These are phyloP conservation scores for Fraxinus baroniana DNA, from an alignment of 305 asterid genomes.

Conservation along the genomic window DNA sequence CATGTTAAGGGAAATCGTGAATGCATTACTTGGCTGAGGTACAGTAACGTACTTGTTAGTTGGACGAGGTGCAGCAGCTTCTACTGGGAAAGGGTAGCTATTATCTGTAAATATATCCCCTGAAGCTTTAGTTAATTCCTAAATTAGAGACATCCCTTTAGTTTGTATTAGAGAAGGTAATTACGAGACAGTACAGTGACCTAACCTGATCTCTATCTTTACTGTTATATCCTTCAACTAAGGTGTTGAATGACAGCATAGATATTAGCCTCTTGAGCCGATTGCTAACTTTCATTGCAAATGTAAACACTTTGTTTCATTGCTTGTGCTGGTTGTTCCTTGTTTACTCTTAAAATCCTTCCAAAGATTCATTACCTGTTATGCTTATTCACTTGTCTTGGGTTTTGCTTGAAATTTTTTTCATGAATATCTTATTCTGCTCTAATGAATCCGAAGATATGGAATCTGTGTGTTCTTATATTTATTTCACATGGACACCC, in stretches of 20 bases:
- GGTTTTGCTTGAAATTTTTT: not conserved
- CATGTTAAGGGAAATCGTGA: not conserved
- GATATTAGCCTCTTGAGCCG: not conserved
- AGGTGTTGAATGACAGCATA: not conserved
- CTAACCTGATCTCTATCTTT: not conserved
- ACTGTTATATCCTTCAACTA: not conserved
- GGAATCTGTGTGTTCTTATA: not conserved
- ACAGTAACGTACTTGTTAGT: not conserved
- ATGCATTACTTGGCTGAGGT: not conserved
- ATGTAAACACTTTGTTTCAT: not conserved
- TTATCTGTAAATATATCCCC: not conserved
- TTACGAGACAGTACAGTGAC: not conserved
- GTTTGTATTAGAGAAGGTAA: not conserved
- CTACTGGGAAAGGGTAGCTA: not conserved
- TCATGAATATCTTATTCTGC: not conserved
- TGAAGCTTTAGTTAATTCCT: not conserved
- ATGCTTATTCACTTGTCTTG: not conserved
- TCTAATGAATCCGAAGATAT: not conserved
- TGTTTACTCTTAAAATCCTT: not conserved
- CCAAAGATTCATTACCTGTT: not conserved
- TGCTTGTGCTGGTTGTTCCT: not conserved
- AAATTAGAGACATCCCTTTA: not conserved
- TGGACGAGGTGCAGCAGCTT: not conserved
- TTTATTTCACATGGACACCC: not conserved
- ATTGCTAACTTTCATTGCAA: not conserved